Base-by-base conservation (phyloP, 208 protist genomes). In the Crithidia fasciculata region DNA sequence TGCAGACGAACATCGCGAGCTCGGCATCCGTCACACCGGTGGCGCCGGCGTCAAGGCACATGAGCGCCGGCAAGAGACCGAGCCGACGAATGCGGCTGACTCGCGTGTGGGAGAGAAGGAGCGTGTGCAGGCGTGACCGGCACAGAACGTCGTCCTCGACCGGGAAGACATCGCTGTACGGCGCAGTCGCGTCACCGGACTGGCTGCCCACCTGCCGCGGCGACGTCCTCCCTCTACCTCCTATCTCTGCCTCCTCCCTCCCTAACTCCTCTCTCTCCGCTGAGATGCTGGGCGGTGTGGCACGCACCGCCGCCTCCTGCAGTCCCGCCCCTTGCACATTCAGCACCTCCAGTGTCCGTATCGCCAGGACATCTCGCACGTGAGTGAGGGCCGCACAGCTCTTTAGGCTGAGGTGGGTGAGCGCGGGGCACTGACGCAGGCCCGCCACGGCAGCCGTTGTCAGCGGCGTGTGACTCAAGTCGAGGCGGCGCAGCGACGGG, bases 21-120 rank as follows among this genome's bases (percentile, higher is more conserved):
- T 74, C 58, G 4, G 49, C 43, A 12, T 74, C 69, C 10, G 69
- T 59, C 52, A 74, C 69, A 5, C 37, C 16, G 8, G 58, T 74
- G 37, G 41, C 50, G 40, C 28, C 43, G 16, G 62, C 5, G 49
- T 74, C 69, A 40, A 74, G 69, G 39, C 69, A 74, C 57, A 58
- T 49, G 10, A 74, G 18, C 45, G 43, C 49, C 37, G 49, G 69
- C 58, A 74, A 49, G 3, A 74, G 58, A 6, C 69, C 69, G 12
- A 74, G 69, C 39, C 69, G 69, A 8, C 18, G 37, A 19, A 74
- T 59, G 40, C 36, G 49, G 10, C 69, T 39, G 15, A 74, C 58
- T 5, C 58, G 43, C 16, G 69, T 74, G 69, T 74, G 69, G 19
- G 69, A 74, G 9, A 74, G 69, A 15, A 74, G 49, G 10, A 74